These are phyloP conservation scores for Arthrobotrys megalospora DNA, from an alignment of 2,329 filamentous ascomycete species.

Conservation along the genomic window DNA sequence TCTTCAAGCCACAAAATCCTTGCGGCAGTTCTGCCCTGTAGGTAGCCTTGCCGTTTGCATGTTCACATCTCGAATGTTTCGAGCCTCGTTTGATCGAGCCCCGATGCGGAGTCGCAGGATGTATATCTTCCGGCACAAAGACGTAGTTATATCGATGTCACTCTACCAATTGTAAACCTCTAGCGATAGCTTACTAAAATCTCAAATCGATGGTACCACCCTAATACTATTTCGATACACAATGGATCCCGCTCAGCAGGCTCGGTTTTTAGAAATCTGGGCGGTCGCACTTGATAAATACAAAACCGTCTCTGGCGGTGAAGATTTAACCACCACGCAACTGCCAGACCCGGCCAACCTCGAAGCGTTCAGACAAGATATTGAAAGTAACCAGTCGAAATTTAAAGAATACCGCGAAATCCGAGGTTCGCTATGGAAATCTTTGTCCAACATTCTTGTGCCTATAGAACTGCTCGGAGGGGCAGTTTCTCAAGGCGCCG, in stretches of 20 bases:
- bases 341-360: neutral
- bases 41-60: neutral
- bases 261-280: slow-evolving; percentile 17
- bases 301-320: neutral
- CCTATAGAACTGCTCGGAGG: slow-evolving; percentile 2
- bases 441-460: neutral
- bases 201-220: no score
- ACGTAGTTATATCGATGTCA: neutral
- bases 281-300: neutral
- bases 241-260: neutral
- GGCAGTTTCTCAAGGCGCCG: neutral
- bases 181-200: no score
- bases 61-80: neutral
- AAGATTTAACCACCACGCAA: neutral
- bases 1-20: slow-evolving; percentile 1
- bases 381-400: neutral
- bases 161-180: no score
- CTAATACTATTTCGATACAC: no score
- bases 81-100: slow-evolving; percentile 6
- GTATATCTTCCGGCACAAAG: neutral
- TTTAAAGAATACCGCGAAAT: neutral
- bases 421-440: neutral
- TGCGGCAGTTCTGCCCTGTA: neutral
- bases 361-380: slow-evolving; percentile 7
- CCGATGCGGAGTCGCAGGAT: neutral